Evolutionary conservation across 1,284 basidiomycete genomes (phyloP).

Genomic region (Boletellus deceptivus): DNA sequence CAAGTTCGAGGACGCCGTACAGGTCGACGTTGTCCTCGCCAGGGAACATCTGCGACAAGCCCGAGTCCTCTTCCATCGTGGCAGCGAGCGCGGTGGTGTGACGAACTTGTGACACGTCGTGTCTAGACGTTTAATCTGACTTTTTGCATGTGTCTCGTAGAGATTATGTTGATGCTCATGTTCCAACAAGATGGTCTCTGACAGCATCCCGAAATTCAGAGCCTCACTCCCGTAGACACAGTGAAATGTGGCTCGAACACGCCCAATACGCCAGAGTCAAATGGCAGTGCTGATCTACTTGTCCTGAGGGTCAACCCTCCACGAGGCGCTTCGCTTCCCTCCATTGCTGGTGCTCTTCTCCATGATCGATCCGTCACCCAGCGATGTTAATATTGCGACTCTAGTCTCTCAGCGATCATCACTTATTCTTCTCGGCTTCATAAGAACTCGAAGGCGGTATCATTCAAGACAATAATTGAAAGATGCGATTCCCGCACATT

Average conservation of each 20-base stretch:
- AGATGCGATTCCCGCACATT: slow-evolving; percentile 14
- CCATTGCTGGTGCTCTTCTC: neutral
- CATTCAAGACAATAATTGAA: slow-evolving; percentile 22
- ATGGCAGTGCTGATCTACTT: slow-evolving; percentile 9
- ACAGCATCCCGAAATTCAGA: slow-evolving; percentile 17
- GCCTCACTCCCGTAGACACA: neutral
- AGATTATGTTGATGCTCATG: neutral
- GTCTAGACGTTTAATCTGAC: too few species aligned
- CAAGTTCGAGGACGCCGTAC: slow-evolving; percentile 68
- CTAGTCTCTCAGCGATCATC: neutral
- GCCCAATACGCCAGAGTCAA: slow-evolving; percentile 12
- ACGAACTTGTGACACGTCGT: too few species aligned
- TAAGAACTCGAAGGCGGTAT: slow-evolving; percentile 1
- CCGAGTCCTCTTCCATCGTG: slow-evolving; percentile 69
- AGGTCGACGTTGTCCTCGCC: slow-evolving; percentile 68
- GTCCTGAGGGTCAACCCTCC: slow-evolving; percentile 15
- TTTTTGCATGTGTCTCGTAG: slow-evolving; percentile 32
- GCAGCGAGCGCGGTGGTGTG: too few species aligned
- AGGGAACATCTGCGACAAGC: slow-evolving; percentile 73
- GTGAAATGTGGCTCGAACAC: neutral
- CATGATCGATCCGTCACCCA: neutral
- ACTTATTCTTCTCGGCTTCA: neutral
- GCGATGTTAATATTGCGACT: neutral
- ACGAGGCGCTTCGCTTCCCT: slow-evolving; percentile 7
- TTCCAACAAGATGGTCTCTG: slow-evolving; percentile 24